A percentile compares a stretch with the other conserved stretches of the same genome.
These are phyloP conservation scores for Clavaria fumosa DNA, from an alignment of 768 basidiomycete genomes.

Conservation along the genomic window DNA sequence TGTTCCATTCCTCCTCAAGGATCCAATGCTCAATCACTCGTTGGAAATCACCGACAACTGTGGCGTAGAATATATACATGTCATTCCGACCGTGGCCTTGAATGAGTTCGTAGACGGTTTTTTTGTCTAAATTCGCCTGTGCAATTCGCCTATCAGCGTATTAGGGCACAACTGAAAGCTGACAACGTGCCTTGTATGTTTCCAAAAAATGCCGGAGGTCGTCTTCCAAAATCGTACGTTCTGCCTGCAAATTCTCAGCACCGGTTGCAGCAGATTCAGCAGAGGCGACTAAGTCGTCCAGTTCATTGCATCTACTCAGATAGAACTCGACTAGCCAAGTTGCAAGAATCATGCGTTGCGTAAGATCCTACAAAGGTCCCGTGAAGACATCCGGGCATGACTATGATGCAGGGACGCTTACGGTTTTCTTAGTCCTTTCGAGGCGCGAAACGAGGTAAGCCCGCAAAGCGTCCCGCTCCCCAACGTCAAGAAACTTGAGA, in stretches of 20 bases:
- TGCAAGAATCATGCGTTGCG: slow-evolving; percentile 93
- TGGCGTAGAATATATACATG: slow-evolving; percentile 83
- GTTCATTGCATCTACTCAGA: slow-evolving; percentile 88
- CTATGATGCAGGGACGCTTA: no score
- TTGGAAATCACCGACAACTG: slow-evolving; percentile 61
- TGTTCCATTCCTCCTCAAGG: slow-evolving; percentile 80
- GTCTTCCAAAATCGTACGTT: slow-evolving; percentile 75
- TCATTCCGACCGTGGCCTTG: slow-evolving; percentile 87
- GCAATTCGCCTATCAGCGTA: neutral
- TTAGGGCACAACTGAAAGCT: neutral
- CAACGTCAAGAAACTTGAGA: slow-evolving; percentile 77
- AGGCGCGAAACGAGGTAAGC: slow-evolving; percentile 81
- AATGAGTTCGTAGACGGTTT: slow-evolving; percentile 85
- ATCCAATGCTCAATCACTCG: slow-evolving; percentile 89
- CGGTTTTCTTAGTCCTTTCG: slow-evolving; percentile 71
- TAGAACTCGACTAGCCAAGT: slow-evolving; percentile 98
- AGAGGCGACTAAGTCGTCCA: slow-evolving; percentile 87
- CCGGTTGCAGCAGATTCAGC: slow-evolving; percentile 70
- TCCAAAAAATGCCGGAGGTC: slow-evolving; percentile 87
- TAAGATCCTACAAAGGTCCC: slow-evolving; percentile 54
- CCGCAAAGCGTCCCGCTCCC: slow-evolving; percentile 80
- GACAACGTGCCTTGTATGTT: slow-evolving; percentile 66
- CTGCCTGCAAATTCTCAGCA: slow-evolving; percentile 69
- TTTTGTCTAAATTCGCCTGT: slow-evolving; percentile 73
- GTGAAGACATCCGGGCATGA: no score